Conservation (phyloP, 106 monocot species). For the Dioscorea alata region DNA sequence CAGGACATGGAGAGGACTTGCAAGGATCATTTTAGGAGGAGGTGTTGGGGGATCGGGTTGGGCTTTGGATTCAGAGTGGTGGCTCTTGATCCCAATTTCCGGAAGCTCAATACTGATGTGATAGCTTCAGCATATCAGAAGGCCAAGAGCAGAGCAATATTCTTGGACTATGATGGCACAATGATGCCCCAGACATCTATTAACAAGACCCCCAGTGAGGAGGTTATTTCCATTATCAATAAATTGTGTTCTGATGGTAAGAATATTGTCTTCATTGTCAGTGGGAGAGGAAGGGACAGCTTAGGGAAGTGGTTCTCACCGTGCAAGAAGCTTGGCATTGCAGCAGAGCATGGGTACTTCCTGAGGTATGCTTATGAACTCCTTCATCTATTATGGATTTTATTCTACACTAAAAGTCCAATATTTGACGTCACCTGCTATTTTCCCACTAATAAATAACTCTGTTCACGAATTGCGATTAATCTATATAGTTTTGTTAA, state of each 20-base stretch:
- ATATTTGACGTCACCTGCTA: too few species aligned
- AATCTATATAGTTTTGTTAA: too few species aligned
- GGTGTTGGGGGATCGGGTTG: conserved; percentile 69
- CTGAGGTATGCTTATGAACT: conserved; percentile 28
- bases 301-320: conserved; percentile 53
- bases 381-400: too few species aligned
- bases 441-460: too few species aligned
- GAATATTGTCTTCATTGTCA: conserved; percentile 65
- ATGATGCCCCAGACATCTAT: conserved; percentile 44
- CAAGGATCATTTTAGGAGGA: conserved; percentile 57
- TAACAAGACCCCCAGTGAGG: conserved; percentile 33
- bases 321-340: conserved; percentile 66
- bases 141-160: conserved; percentile 49
- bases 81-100: conserved; percentile 63
- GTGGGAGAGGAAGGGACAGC: conserved; percentile 47
- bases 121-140: conserved; percentile 44
- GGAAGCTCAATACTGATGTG: conserved; percentile 43
- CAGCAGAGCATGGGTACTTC: conserved; percentile 72
- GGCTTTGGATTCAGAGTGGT: conserved; percentile 71
- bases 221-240: conserved; percentile 45
- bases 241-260: conserved; percentile 38
- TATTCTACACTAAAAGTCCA: too few species aligned
- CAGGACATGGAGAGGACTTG: conserved; percentile 63
- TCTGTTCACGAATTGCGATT: too few species aligned
- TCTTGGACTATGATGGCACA: conserved; percentile 73